Conservation (phyloP, 129 eudicot genomes). For the Artemisia argyi region DNA sequence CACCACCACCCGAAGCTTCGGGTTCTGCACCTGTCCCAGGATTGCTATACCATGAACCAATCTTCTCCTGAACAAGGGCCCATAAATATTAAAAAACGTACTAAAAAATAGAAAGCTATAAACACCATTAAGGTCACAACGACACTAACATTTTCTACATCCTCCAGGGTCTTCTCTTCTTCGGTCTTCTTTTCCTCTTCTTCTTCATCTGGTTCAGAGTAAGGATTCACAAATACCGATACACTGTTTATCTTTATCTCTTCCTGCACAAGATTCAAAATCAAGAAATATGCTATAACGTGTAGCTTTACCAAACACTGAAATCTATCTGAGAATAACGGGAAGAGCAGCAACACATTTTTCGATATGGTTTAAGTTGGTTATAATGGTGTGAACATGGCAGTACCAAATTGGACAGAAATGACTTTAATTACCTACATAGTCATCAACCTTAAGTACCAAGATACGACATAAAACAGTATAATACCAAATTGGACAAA, state of each 20-base stretch:
- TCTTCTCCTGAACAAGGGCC: conserved; percentile 62
- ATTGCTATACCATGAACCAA: conserved; percentile 96
- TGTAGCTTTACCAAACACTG: not conserved
- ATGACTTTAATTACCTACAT: too few species aligned
- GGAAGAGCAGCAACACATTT: too few species aligned
- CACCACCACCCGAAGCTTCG: conserved; percentile 63
- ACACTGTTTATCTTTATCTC: conserved; percentile 82
- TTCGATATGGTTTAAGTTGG: too few species aligned
- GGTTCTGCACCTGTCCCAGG: conserved; percentile 70
- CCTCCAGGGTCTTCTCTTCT: conserved; percentile 50
- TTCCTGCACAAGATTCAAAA: conserved; percentile 61
- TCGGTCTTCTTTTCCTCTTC: conserved; percentile 61
- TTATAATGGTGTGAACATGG: too few species aligned
- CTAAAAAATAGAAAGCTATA: not conserved
- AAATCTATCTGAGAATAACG: too few species aligned
- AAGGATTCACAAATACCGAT: conserved; percentile 81
- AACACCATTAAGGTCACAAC: not conserved
- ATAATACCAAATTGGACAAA: too few species aligned
- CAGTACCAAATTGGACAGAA: too few species aligned
- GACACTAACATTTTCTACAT: conserved; percentile 76
- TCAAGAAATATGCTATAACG: not conserved
- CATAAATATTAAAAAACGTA: not conserved
- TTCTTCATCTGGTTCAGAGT: conserved; percentile 90
- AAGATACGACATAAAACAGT: too few species aligned
- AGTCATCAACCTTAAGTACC: too few species aligned